Conservation (phyloP, 2,329 filamentous ascomycete species). For the Keithomyces neogunnii region DNA sequence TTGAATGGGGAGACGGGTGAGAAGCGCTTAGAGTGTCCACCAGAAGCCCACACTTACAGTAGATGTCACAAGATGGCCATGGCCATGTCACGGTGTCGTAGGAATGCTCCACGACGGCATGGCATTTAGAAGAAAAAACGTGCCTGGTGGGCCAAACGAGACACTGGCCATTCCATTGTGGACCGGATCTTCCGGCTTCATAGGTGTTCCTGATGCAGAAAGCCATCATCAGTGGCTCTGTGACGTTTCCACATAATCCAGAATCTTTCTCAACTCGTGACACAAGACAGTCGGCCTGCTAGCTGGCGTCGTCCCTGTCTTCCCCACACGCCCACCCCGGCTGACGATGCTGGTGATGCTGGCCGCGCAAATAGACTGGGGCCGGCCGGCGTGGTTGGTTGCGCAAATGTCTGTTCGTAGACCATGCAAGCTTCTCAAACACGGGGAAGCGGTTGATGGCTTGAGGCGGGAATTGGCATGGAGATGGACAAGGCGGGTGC, state of each 20-base stretch:
- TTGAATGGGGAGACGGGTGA: not conserved
- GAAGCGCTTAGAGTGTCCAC: not conserved
- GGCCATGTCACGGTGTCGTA: not conserved
- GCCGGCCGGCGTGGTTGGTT: not conserved
- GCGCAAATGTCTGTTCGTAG: not conserved
- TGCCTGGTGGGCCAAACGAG: not conserved
- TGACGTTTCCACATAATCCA: not conserved
- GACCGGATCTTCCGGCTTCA: no score
- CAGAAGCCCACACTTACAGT: no score
- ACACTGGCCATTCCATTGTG: not conserved
- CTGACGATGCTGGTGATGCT: not conserved
- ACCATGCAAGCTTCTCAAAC: not conserved
- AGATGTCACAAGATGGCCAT: not conserved
- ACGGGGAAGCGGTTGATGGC: not conserved
- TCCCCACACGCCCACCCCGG: not conserved
- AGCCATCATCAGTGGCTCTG: not conserved
- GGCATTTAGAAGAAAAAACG: not conserved
- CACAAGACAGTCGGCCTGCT: not conserved
- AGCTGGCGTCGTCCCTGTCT: not conserved
- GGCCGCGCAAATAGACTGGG: not conserved
- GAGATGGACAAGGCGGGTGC: not conserved
- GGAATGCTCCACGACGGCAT: not conserved
- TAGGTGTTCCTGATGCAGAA: not conserved
- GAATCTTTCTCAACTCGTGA: constrained; percentile 2
- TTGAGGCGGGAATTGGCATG: not conserved